These are phyloP conservation scores for Phaseolus coccineus DNA, from an alignment of 331 rosid genomes.

Conservation along the genomic window DNA sequence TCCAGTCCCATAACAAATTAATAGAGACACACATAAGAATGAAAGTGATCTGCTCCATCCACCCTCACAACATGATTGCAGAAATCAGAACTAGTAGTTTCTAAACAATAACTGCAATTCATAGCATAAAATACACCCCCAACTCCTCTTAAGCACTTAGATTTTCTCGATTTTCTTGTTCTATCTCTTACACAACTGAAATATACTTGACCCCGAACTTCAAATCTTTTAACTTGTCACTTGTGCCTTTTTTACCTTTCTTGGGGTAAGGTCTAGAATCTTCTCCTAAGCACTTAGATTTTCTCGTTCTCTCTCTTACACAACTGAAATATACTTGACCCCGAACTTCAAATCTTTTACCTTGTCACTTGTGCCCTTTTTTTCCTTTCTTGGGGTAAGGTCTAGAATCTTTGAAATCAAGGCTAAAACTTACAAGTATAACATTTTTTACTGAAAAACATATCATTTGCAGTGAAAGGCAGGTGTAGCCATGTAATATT, in stretches of 20 bases:
- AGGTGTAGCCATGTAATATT: constrained; percentile 33
- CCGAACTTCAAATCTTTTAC: constrained; percentile 14
- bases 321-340: constrained; percentile 3
- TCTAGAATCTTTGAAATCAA: constrained; percentile 14
- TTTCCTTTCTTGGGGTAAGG: constrained; percentile 29
- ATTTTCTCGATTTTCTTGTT: not conserved
- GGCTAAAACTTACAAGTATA: constrained; percentile 24
- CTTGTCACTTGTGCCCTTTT: constrained; percentile 20
- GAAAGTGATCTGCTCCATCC: not conserved
- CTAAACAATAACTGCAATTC: not conserved
- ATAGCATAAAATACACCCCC: not conserved
- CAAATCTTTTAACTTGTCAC: constrained; percentile 16
- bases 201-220: constrained; percentile 18
- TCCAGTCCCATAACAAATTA: constrained; percentile 7
- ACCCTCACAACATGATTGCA: not conserved
- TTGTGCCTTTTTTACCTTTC: constrained; percentile 24
- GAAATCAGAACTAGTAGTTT: not conserved
- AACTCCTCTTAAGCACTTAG: constrained; percentile 23
- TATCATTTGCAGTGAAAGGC: constrained; percentile 10
- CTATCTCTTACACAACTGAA: constrained; percentile 4
- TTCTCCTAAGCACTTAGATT: constrained; percentile 11
- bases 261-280: constrained; percentile 16
- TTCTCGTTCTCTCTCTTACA: not conserved
- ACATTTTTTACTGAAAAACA: constrained; percentile 21
- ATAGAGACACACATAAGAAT: not conserved